phyloP scores from a whole-genome alignment of 176 grass and related monocot species.

The Puya raimondii region DNA sequence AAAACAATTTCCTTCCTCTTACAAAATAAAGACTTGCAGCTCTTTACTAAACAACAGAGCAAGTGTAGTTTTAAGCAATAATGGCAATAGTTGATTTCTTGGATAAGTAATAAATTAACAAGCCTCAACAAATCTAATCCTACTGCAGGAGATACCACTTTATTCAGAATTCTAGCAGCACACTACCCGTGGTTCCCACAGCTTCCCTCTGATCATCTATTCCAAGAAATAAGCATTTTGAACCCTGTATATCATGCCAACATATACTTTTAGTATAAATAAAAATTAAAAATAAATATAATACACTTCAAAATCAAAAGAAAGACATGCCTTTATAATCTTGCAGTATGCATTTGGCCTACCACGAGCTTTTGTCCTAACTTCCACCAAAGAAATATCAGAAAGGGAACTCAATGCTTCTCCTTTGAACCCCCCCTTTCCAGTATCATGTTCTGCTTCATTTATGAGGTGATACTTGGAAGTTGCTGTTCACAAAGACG shows the following conservation, averaged over 20 bases:
- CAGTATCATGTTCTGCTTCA: constrained; percentile 17
- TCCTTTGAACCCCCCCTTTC: constrained; percentile 58
- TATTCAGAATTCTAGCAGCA: not conserved
- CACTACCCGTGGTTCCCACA: constrained; percentile 79
- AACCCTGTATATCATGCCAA: constrained; percentile 47
- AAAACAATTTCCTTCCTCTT: not conserved
- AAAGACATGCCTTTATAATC: constrained; percentile 67
- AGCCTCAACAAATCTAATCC: not conserved
- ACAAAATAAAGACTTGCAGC: not conserved
- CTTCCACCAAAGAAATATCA: constrained; percentile 87
- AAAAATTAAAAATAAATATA: constrained; percentile 23
- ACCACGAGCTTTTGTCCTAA: constrained; percentile 80
- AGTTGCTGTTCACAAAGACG: constrained; percentile 36
- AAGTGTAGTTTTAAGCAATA: not conserved
- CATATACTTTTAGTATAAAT: constrained; percentile 7
- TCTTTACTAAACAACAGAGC: not conserved
- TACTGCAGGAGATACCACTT: not conserved
- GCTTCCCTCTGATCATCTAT: constrained; percentile 92
- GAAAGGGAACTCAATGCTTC: constrained; percentile 71
- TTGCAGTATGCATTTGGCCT: constrained; percentile 93
- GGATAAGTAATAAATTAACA: not conserved
- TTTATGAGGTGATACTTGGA: constrained; percentile 42
- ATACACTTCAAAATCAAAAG: constrained; percentile 16
- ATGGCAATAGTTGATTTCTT: not conserved
- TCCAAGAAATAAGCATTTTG: constrained; percentile 74